Percentiles rank a stretch among this genome's conserved stretches.
These are phyloP conservation scores for Tolypocladium album DNA, from an alignment of 2,329 filamentous ascomycete species.

Conservation along the genomic window DNA sequence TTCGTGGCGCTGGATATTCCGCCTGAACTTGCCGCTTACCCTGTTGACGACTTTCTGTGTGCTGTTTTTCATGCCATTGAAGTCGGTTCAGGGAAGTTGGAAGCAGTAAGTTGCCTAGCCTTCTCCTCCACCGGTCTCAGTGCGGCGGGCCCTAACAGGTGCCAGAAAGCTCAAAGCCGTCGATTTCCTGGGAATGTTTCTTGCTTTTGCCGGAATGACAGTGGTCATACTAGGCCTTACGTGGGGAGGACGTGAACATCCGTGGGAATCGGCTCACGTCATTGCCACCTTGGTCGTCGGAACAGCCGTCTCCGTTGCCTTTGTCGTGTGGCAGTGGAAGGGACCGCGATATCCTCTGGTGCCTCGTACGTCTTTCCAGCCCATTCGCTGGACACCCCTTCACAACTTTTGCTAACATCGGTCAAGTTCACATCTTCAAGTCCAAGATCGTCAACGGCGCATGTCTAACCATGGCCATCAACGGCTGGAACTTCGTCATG, in stretches of 20 bases:
- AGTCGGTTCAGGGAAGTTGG: conserved; percentile 42
- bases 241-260: conserved; percentile 49
- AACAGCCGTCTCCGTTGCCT: conserved; percentile 29
- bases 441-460: conserved; percentile 41
- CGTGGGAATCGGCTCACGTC: conserved; percentile 44
- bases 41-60: conserved; percentile 33
- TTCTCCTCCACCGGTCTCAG: background rate
- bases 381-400: background rate
- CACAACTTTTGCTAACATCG: background rate
- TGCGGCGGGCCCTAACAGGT: background rate
- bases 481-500: conserved; percentile 49
- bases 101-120: conserved; percentile 18
- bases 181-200: conserved; percentile 35
- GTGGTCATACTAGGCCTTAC: conserved; percentile 39
- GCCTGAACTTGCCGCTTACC: conserved; percentile 42
- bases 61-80: conserved; percentile 45
- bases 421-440: conserved; percentile 40
- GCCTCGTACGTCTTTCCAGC: conserved; percentile 21
- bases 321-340: conserved; percentile 42
- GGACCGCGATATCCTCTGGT: conserved; percentile 36
- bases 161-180: conserved; percentile 35
- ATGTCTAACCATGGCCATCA: conserved; percentile 45
- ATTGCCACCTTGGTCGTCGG: conserved; percentile 44
- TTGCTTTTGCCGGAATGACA: conserved; percentile 34
- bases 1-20: conserved; percentile 43